A percentile compares a stretch with the other conserved stretches of the same genome.
Conservation (phyloP, 164 flowering plant genomes). For the Brasenia schreberi region DNA sequence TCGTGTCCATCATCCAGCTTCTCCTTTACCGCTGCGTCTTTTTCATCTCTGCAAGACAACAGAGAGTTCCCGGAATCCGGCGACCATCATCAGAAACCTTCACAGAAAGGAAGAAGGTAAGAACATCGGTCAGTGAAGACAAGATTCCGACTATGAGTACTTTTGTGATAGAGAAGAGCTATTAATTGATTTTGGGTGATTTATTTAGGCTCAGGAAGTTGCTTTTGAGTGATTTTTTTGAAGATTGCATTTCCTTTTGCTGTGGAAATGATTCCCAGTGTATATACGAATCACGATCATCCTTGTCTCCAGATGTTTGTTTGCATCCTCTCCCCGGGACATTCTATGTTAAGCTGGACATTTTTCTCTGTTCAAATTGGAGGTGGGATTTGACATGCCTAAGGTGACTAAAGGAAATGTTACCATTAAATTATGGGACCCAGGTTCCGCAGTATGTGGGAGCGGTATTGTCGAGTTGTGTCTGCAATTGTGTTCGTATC, state of each 20-base stretch:
- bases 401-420: constrained; percentile 96
- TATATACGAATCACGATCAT: too few species aligned
- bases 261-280: background rate
- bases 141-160: constrained; percentile 89
- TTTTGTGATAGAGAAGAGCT: too few species aligned
- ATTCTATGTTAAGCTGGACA: background rate
- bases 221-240: background rate
- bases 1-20: too few species aligned
- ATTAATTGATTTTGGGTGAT: too few species aligned
- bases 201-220: background rate
- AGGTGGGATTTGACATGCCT: constrained; percentile 97
- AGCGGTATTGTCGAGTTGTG: constrained; percentile 93
- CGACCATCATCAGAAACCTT: too few species aligned
- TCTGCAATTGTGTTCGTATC: constrained; percentile 75
- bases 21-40: too few species aligned
- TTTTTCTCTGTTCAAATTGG: constrained; percentile 4
- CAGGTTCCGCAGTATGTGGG: constrained; percentile 98
- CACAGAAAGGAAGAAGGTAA: too few species aligned
- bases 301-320: too few species aligned
- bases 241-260: background rate
- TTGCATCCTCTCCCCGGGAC: background rate
- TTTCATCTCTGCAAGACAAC: too few species aligned
- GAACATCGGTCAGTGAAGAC: constrained; percentile 94
- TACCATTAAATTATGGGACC: constrained; percentile 98
- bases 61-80: too few species aligned